A percentile compares a stretch with the other conserved stretches of the same genome.
These are phyloP conservation scores for Papiliotrema nemorosa DNA, from an alignment of 1,284 basidiomycete genomes.

Conservation along the genomic window DNA sequence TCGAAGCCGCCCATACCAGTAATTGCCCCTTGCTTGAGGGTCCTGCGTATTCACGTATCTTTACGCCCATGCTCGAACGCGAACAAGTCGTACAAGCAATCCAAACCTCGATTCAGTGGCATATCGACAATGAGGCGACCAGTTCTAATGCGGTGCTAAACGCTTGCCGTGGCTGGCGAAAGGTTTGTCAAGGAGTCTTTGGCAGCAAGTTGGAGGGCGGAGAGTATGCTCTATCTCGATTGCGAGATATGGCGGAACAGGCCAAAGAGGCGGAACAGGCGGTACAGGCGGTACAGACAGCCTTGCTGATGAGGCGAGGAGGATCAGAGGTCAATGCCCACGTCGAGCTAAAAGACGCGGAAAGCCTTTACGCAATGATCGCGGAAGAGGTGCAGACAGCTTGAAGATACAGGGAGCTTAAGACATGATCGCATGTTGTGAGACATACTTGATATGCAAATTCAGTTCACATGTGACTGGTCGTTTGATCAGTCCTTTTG, in stretches of 20 bases:
- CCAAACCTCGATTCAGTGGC: neutral
- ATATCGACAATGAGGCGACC: neutral
- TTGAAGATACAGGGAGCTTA: too few species aligned
- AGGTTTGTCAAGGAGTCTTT: neutral
- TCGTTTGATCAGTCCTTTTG: constrained; percentile 10
- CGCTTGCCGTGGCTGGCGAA: neutral
- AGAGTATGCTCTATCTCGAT: neutral
- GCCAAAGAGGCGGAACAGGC: too few species aligned
- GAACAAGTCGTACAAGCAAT: neutral
- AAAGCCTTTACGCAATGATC: too few species aligned
- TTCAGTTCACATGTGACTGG: too few species aligned
- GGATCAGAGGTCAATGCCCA: too few species aligned
- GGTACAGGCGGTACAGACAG: too few species aligned
- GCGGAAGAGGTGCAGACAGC: too few species aligned
- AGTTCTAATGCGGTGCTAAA: neutral
- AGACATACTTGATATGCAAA: too few species aligned
- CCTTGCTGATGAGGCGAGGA: too few species aligned
- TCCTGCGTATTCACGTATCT: neutral
- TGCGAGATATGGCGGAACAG: neutral
- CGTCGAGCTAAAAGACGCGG: too few species aligned
- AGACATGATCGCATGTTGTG: too few species aligned
- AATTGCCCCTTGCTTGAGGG: neutral
- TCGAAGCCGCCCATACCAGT: neutral
- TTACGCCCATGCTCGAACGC: neutral
- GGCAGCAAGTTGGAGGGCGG: neutral